phyloP scores from a whole-genome alignment of 148 eudicot genomes.

The Tetragonia tetragonoides region DNA sequence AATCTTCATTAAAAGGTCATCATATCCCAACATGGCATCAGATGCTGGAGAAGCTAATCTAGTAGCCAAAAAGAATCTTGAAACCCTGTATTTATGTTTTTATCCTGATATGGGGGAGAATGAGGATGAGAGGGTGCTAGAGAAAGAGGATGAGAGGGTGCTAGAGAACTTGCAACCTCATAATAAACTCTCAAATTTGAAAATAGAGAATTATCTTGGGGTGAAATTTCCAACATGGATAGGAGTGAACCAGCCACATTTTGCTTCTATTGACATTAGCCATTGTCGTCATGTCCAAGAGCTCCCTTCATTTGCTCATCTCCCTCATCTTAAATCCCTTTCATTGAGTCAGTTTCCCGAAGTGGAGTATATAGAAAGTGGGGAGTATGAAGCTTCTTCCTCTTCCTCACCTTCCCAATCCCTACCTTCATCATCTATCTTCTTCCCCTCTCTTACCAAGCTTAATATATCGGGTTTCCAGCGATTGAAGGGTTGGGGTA shows the following conservation, averaged over 20 bases:
- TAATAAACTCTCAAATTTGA: not conserved
- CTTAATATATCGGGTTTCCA: no score
- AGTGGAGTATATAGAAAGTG: slow-evolving; percentile 2
- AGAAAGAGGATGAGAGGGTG: not conserved
- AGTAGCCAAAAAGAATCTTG: not conserved
- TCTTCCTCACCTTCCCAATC: no score
- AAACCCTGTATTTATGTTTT: not conserved
- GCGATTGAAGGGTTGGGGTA: slow-evolving; percentile 3
- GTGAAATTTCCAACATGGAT: slow-evolving; percentile 2
- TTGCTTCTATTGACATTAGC: not conserved
- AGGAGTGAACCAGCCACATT: not conserved
- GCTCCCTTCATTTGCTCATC: not conserved
- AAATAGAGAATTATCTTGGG: not conserved
- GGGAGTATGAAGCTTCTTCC: not conserved
- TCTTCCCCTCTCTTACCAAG: slow-evolving; percentile 5
- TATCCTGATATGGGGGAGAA: no score
- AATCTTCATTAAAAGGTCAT: not conserved
- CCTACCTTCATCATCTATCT: not conserved
- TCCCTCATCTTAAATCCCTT: slow-evolving; percentile 6
- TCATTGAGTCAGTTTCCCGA: not conserved
- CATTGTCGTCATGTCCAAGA: not conserved
- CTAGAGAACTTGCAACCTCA: not conserved
- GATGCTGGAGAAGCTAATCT: slow-evolving; percentile 2
- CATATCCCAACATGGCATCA: not conserved
- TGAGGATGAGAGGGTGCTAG: no score